Conservation (phyloP, 208 protist genomes). For the Borovskyia barvae region DNA sequence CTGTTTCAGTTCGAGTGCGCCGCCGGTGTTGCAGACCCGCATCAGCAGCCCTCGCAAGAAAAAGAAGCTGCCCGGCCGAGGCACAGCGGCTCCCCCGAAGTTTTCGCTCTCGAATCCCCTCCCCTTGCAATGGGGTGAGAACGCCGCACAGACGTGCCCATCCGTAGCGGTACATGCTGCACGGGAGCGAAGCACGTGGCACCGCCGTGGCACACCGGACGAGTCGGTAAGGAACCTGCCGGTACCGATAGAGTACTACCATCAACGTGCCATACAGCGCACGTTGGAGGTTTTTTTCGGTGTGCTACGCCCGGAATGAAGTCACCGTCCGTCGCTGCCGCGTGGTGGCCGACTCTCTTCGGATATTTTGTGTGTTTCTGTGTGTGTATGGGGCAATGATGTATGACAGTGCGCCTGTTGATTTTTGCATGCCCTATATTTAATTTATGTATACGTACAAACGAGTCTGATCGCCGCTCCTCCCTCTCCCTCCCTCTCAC, state of each 20-base stretch:
- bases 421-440: too few relatives aligned
- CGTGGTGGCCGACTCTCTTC: too few relatives aligned
- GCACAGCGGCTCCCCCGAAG: neutral
- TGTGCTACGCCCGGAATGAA: neutral
- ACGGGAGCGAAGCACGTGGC: neutral
- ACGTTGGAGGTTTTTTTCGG: conserved; percentile 41
- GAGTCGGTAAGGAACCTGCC: neutral
- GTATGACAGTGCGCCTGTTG: too few relatives aligned
- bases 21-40: neutral
- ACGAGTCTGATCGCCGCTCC: too few relatives aligned
- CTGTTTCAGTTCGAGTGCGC: too few relatives aligned
- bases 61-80: neutral
- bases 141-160: neutral
- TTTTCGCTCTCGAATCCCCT: conserved; percentile 16
- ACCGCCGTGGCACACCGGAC: neutral
- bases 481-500: too few relatives aligned
- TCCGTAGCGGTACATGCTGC: neutral
- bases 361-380: too few relatives aligned
- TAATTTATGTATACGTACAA: too few relatives aligned
- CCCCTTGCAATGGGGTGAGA: neutral
- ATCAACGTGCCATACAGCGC: conserved; percentile 28
- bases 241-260: conserved; percentile 21
- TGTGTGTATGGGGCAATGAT: too few relatives aligned
- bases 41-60: neutral
- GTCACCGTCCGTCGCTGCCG: too few relatives aligned